Evolutionary conservation across 2,329 filamentous ascomycete species (phyloP).

Genomic region (Trichoderma harzianum): DNA sequence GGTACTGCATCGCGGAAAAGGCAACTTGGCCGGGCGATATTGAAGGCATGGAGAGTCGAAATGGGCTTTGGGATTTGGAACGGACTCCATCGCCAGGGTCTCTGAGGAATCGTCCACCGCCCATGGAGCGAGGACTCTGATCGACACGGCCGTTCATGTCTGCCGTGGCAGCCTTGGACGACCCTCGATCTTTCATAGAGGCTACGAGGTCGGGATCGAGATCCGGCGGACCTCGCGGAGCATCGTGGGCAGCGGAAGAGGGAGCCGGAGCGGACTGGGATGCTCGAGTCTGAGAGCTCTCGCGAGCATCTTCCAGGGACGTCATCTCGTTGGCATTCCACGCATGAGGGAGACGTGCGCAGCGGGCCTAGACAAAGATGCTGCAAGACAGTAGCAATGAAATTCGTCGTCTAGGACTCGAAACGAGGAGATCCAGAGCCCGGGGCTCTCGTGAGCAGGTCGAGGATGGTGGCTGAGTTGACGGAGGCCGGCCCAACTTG

Average conservation of each 20-base stretch:
- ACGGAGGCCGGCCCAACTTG: background rate
- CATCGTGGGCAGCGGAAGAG: conserved; percentile 25
- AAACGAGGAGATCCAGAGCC: background rate
- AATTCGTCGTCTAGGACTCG: background rate
- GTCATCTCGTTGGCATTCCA: conserved; percentile 30
- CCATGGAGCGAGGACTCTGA: conserved; percentile 26
- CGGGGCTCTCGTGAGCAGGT: background rate
- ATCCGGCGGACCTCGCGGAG: conserved; percentile 19
- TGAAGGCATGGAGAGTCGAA: conserved; percentile 43
- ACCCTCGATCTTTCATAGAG: conserved; percentile 19
- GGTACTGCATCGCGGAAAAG: conserved; percentile 67
- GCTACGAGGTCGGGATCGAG: conserved; percentile 19
- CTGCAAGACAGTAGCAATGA: background rate
- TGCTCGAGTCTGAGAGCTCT: conserved; percentile 31
- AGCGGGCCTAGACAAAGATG: background rate
- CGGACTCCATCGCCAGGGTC: conserved; percentile 29
- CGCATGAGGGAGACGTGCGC: conserved; percentile 1
- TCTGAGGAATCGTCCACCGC: conserved; percentile 35
- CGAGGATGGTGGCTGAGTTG: background rate
- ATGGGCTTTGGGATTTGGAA: conserved; percentile 38
- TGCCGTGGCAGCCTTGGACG: background rate
- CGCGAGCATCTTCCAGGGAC: conserved; percentile 30
- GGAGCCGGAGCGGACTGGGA: background rate
- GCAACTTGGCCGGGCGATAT: conserved; percentile 55
- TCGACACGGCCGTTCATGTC: conserved; percentile 21